Percentiles rank a stretch among this genome's conserved stretches.
These are phyloP conservation scores for Polygonum aviculare DNA, from an alignment of 148 eudicot genomes.

Conservation along the genomic window DNA sequence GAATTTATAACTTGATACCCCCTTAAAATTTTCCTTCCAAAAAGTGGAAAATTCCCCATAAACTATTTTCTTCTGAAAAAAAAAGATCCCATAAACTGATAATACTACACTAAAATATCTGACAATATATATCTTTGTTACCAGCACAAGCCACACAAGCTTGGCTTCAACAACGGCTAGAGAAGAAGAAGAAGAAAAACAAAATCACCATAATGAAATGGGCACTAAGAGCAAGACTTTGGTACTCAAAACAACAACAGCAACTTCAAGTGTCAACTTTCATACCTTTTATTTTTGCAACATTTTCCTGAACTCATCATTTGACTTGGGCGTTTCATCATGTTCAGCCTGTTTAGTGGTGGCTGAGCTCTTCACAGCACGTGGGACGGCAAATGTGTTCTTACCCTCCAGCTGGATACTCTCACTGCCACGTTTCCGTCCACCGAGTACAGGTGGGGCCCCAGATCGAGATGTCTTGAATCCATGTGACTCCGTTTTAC, in stretches of 20 bases:
- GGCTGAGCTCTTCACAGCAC: slow-evolving; percentile 40
- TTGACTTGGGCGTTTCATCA: slow-evolving; percentile 76
- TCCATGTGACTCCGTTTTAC: not conserved
- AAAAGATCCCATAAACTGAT: not conserved
- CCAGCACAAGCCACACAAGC: not conserved
- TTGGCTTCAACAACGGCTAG: not conserved
- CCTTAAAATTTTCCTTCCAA: too few relatives aligned
- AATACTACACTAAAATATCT: not conserved
- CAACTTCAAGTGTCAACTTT: not conserved
- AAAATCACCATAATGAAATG: not conserved
- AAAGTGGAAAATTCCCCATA: not conserved
- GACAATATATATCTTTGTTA: not conserved
- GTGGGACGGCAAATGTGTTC: slow-evolving; percentile 83
- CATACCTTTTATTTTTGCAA: slow-evolving; percentile 23
- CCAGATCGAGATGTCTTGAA: not conserved
- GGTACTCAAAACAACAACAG: not conserved
- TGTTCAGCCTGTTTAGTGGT: slow-evolving; percentile 29
- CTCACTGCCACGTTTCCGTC: slow-evolving; percentile 14
- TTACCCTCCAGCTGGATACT: slow-evolving; percentile 51
- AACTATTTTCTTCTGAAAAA: not conserved
- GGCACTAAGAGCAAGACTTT: not conserved
- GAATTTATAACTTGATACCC: too few relatives aligned
- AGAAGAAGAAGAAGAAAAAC: not conserved
- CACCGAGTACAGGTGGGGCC: slow-evolving; percentile 4
- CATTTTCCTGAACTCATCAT: slow-evolving; percentile 82